Percentiles rank a stretch among this genome's conserved stretches.
phyloP scores from a whole-genome alignment of 1,284 basidiomycete species.

The Mycena citricolor region DNA sequence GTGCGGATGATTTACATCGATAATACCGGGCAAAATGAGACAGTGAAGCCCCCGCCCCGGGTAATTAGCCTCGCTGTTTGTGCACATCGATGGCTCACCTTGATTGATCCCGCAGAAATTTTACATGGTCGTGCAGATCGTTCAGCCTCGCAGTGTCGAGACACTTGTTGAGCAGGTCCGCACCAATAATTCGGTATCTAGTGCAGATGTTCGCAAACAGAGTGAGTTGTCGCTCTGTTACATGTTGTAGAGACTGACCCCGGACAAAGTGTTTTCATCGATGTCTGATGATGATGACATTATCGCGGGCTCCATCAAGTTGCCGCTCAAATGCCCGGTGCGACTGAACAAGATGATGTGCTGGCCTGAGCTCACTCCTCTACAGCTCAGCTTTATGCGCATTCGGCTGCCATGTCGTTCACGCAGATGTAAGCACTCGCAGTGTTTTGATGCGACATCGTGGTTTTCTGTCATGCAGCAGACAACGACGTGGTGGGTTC shows the following conservation, averaged over 20 bases:
- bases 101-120: slow-evolving; percentile 62
- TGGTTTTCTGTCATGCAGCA: slow-evolving; percentile 97
- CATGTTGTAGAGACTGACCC: background rate
- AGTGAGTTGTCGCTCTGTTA: slow-evolving; percentile 45
- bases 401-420: slow-evolving; percentile 87
- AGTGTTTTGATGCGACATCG: slow-evolving; percentile 94
- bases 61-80: slow-evolving; percentile 36
- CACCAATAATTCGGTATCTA: slow-evolving; percentile 63
- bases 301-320: slow-evolving; percentile 78
- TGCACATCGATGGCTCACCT: slow-evolving; percentile 3
- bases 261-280: slow-evolving; percentile 60
- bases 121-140: slow-evolving; percentile 81
- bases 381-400: slow-evolving; percentile 84
- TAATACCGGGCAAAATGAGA: too few species aligned
- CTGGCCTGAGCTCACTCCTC: too few species aligned
- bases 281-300: slow-evolving; percentile 83
- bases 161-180: slow-evolving; percentile 67
- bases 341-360: too few species aligned
- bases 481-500: slow-evolving; percentile 80
- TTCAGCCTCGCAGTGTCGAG: slow-evolving; percentile 68
- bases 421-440: slow-evolving; percentile 80
- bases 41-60: slow-evolving; percentile 67
- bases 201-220: slow-evolving; percentile 62
- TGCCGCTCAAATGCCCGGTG: slow-evolving; percentile 91
- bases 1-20: slow-evolving; percentile 91